A percentile compares a stretch with the other conserved stretches of the same genome.
Evolutionary conservation across 2,329 filamentous ascomycete genomes (phyloP).

Genomic region (Fusarium metavorans): DNA sequence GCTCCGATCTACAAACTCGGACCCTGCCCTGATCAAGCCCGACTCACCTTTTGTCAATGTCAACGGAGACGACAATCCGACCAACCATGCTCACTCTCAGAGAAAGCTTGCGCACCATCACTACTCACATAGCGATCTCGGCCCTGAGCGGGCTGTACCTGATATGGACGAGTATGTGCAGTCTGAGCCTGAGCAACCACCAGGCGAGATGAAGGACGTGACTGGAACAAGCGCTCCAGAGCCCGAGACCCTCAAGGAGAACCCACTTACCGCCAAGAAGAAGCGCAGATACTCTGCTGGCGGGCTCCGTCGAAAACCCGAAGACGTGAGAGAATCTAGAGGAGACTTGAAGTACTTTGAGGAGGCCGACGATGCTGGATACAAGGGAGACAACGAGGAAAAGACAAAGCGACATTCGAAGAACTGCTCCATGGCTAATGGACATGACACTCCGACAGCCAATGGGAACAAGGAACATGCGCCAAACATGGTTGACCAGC

Average conservation of each 20-base stretch:
- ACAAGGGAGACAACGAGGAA: conserved; percentile 70
- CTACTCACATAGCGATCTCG: conserved; percentile 52
- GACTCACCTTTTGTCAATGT: conserved; percentile 30
- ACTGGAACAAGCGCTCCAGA: conserved; percentile 75
- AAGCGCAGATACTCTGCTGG: conserved; percentile 88
- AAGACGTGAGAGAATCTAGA: conserved; percentile 76
- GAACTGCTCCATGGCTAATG: conserved; percentile 9
- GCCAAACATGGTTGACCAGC: conserved; percentile 43
- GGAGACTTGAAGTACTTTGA: conserved; percentile 92
- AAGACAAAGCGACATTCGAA: conserved; percentile 19
- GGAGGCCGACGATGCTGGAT: conserved; percentile 86
- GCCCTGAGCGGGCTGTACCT: conserved; percentile 20
- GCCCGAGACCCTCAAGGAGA: conserved; percentile 64
- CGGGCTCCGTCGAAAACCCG: conserved; percentile 79
- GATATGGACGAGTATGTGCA: conserved; percentile 42
- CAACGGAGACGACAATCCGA: conserved; percentile 1
- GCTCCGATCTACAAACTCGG: conserved; percentile 59
- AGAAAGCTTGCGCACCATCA: conserved; percentile 20
- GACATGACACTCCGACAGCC: conserved; percentile 1
- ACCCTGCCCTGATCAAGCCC: conserved; percentile 52
- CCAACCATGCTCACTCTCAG: conserved; percentile 1
- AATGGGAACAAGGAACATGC: conserved; percentile 30
- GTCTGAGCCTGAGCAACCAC: conserved; percentile 50
- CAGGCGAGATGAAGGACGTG: conserved; percentile 62
- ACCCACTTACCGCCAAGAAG: conserved; percentile 56